Evolutionary conservation across 1,139 yeast species (phyloP), one percentile per base, ranked within the genome.

Genomic region (Kodamaea derodonti): DNA sequence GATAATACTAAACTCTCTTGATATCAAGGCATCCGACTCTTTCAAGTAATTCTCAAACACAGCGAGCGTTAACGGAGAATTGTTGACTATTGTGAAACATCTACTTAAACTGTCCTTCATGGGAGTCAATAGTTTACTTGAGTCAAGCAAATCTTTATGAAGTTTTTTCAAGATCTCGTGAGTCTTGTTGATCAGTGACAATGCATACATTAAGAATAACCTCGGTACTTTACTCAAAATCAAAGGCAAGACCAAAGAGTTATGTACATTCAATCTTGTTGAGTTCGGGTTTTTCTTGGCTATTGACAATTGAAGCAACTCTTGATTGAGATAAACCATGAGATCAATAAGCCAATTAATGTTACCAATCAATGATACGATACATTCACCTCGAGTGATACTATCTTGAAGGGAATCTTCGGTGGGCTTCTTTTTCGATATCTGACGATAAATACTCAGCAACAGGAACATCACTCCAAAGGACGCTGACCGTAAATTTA

Each of bases 331-430:
- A 41, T 74, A 76, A 0, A 78, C 74, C 46, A 84, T 65, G 38
- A 84, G 69, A 51, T 86, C 95, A 27, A 84, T 67, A 39, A 82
- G 69, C 95, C 95, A 87, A 45, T 85, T 72, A n/a, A 82, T 72
- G 27, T 80, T 73, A 1, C 95, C 95, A 14, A 84, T 56, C 34
- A 83, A 67, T 14, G 84, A 74, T 37, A 79, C 59, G 5, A 82
- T 66, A 40, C 78, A 64, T 51, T 80, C 78, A 32, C 79, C 76
- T 48, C 84, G 56, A 36, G 72, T 64, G 13, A 73, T 68, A 1
- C 80, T 69, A 47, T 82, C 86, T 20, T 65, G 66, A 17, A 73
- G 46, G 13, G 67, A 68, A 43, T 78, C 84, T 38, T 69, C 74
- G 2, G 62, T 49, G 0, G 74, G 72, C 44, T 68, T 69, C 46